Evolutionary conservation across 495 filamentous ascomycete species (phyloP).

Genomic region (Articulospora tetracladia): DNA sequence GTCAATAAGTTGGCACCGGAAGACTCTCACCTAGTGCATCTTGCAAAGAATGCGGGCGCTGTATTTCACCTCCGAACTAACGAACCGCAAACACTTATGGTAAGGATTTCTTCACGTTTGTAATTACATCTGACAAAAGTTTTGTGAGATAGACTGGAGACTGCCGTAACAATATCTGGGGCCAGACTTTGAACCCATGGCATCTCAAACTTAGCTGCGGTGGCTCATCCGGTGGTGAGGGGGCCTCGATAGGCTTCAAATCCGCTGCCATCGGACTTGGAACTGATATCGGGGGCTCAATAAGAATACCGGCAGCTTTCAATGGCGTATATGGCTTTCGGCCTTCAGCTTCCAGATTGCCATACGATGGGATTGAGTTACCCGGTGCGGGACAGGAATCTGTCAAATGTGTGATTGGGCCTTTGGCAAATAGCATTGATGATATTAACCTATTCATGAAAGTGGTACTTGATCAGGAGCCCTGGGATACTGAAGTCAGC

Average conservation of each 20-base stretch:
- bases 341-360: constrained; percentile 2
- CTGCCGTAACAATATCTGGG: constrained; percentile 43
- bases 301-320: constrained; percentile 62
- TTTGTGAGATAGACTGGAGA: constrained; percentile 38
- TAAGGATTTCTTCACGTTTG: constrained; percentile 18
- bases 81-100: constrained; percentile 59
- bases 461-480: constrained; percentile 27
- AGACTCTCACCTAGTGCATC: constrained; percentile 14
- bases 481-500: constrained; percentile 60
- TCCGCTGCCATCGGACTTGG: constrained; percentile 53
- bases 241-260: constrained; percentile 46
- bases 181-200: constrained; percentile 33
- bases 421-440: constrained; percentile 3
- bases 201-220: constrained; percentile 36
- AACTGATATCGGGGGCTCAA: constrained; percentile 68
- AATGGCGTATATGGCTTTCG: constrained; percentile 54
- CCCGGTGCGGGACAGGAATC: constrained; percentile 14
- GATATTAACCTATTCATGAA: constrained; percentile 13
- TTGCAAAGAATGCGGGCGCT: constrained; percentile 49
- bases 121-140: background rate
- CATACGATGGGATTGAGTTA: constrained; percentile 26
- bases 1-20: constrained; percentile 31
- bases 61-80: constrained; percentile 63
- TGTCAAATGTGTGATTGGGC: constrained; percentile 28
- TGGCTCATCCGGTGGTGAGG: constrained; percentile 61